Evolutionary conservation across 1,284 basidiomycete species (phyloP).

Genomic region (Violaceomyces palustris): DNA sequence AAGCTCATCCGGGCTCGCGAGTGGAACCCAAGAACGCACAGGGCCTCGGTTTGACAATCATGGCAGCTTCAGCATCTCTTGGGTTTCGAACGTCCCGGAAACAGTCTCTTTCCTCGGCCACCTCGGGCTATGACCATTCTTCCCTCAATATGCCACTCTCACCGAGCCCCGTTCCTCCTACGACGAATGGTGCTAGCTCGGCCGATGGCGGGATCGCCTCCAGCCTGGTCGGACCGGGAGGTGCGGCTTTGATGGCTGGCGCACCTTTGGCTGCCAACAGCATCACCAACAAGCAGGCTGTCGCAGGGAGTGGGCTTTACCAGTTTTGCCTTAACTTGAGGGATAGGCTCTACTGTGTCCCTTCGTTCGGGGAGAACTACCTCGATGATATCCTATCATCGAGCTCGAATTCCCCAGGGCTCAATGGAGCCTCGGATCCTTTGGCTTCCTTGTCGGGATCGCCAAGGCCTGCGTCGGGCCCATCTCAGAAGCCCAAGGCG

Average conservation of each 20-base stretch:
- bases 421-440: too few relatives aligned
- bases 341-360: constrained; percentile 53
- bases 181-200: constrained; percentile 7
- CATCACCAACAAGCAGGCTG: constrained; percentile 43
- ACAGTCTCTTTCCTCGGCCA: constrained; percentile 18
- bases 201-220: constrained; percentile 39
- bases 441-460: constrained; percentile 7
- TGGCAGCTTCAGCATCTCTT: constrained; percentile 26
- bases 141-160: constrained; percentile 15
- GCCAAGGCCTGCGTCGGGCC: constrained; percentile 11
- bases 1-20: too few relatives aligned
- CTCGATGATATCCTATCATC: constrained; percentile 19
- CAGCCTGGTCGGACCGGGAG: constrained; percentile 34
- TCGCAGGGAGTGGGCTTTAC: constrained; percentile 52
- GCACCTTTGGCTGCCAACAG: constrained; percentile 45
- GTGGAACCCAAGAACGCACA: too few relatives aligned
- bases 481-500: too few relatives aligned
- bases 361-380: constrained; percentile 49
- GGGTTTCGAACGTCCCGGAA: constrained; percentile 26
- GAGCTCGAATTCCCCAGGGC: constrained; percentile 9
- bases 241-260: constrained; percentile 29
- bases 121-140: constrained; percentile 16
- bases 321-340: constrained; percentile 53
- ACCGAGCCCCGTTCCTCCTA: constrained; percentile 11
- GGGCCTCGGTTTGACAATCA: too few relatives aligned